Conservation (phyloP, 2,329 filamentous ascomycete genomes). For the Colletotrichum euphorbiae region DNA sequence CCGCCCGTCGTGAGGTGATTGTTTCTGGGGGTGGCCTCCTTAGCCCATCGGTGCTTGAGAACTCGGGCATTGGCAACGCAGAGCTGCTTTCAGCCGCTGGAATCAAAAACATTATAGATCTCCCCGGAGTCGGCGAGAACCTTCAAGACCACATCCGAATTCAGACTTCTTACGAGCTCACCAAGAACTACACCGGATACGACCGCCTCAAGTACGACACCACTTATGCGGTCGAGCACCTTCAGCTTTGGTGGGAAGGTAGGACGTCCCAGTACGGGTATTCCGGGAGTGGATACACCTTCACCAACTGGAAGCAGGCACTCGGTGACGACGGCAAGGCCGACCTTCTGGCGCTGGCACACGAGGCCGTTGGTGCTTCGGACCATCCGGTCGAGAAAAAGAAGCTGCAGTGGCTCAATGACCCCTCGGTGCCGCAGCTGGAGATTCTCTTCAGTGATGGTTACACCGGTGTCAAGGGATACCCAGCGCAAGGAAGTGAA, state of each 20-base stretch:
- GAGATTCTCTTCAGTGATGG: slow-evolving; percentile 59
- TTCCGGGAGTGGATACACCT: too few species aligned
- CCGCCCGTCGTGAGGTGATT: slow-evolving; percentile 48
- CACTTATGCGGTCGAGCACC: too few species aligned
- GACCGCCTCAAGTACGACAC: too few species aligned
- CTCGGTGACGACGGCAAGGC: slow-evolving; percentile 45
- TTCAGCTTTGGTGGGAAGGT: too few species aligned
- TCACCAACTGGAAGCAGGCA: slow-evolving; percentile 54
- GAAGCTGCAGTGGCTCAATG: slow-evolving; percentile 54
- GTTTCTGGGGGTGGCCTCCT: slow-evolving; percentile 61
- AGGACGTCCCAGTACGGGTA: too few species aligned
- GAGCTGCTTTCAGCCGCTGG: slow-evolving; percentile 58
- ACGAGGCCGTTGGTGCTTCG: slow-evolving; percentile 45
- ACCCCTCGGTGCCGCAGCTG: slow-evolving; percentile 52
- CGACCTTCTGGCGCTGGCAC: slow-evolving; percentile 48
- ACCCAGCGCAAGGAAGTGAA: slow-evolving; percentile 43
- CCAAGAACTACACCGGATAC: too few species aligned
- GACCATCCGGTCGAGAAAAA: slow-evolving; percentile 50
- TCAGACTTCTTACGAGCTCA: too few species aligned
- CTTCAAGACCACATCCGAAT: too few species aligned
- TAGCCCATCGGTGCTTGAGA: slow-evolving; percentile 67
- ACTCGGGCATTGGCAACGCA: slow-evolving; percentile 66
- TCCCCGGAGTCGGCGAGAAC: slow-evolving; percentile 64
- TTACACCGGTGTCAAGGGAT: slow-evolving; percentile 55
- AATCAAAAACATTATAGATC: slow-evolving; percentile 61